Conservation (phyloP, 106 monocot species). For the Alisma plantagoaquatica region DNA sequence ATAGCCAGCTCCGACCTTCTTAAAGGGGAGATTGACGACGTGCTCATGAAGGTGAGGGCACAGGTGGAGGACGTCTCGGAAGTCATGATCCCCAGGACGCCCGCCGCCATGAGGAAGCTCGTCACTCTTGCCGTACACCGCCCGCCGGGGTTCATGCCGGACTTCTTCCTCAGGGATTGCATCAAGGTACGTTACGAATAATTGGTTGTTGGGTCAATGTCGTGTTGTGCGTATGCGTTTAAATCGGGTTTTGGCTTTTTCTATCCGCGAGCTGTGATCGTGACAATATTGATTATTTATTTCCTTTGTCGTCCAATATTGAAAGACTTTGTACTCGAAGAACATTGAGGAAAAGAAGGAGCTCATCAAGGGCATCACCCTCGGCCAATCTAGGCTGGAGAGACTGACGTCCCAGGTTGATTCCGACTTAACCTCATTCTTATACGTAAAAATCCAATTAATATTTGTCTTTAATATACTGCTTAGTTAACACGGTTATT, state of each 20-base stretch:
- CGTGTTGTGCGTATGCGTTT: neutral
- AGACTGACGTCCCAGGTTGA: conserved; percentile 1
- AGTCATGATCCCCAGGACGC: conserved; percentile 4
- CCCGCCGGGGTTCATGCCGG: neutral
- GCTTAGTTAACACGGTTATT: neutral
- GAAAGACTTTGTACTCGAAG: conserved; percentile 5
- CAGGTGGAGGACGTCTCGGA: neutral
- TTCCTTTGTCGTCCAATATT: neutral
- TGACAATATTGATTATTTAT: neutral
- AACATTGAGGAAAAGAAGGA: conserved; percentile 14
- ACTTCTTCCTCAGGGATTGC: conserved; percentile 5
- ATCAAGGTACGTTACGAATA: conserved; percentile 8
- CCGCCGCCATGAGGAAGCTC: neutral
- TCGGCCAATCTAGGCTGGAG: neutral
- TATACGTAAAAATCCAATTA: no score
- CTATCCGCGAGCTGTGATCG: neutral
- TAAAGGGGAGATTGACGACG: conserved; percentile 4
- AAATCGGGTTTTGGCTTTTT: neutral
- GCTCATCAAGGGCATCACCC: conserved; percentile 14
- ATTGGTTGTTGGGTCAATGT: neutral
- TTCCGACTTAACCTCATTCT: neutral
- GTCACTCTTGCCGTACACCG: neutral
- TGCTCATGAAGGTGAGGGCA: conserved; percentile 1
- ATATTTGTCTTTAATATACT: neutral
- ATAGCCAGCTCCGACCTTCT: conserved; percentile 6